Percentiles rank a stretch among this genome's conserved stretches.
phyloP scores from a whole-genome alignment of 345 rosid species.

The Cardamine chenopodiifolia region DNA sequence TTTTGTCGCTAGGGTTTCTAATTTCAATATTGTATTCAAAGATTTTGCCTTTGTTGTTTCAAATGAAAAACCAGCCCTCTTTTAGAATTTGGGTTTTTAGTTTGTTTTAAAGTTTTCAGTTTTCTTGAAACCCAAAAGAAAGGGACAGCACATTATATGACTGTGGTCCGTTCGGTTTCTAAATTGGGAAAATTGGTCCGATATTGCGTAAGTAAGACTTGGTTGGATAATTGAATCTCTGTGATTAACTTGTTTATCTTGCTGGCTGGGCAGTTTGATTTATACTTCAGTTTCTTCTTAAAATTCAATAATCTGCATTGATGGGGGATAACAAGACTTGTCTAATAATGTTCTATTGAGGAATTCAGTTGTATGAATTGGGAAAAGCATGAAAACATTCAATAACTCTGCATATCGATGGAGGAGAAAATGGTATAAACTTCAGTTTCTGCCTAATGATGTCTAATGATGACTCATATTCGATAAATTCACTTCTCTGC shows the following conservation, averaged over 20 bases:
- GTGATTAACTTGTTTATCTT: neutral
- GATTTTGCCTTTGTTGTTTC: neutral
- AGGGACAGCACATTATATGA: neutral
- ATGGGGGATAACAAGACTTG: neutral
- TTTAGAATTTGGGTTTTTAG: neutral
- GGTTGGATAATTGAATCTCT: neutral
- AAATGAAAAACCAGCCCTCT: neutral
- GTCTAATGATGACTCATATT: no score
- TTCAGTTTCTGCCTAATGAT: neutral
- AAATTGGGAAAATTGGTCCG: neutral
- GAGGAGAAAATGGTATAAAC: neutral
- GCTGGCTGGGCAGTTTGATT: neutral
- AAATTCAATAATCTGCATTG: neutral
- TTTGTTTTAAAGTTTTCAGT: neutral
- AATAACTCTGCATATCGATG: no score
- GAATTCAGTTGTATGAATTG: neutral
- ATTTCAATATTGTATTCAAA: neutral
- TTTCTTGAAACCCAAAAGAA: neutral
- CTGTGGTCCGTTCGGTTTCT: slow-evolving; percentile 8
- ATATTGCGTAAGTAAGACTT: neutral
- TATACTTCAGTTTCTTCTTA: neutral
- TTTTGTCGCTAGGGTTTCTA: neutral
- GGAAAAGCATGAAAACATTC: neutral
- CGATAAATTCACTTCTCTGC: neutral
- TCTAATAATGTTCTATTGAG: neutral